These are phyloP conservation scores for Nemania serpens DNA, from an alignment of 2,329 filamentous ascomycete species.

Conservation along the genomic window DNA sequence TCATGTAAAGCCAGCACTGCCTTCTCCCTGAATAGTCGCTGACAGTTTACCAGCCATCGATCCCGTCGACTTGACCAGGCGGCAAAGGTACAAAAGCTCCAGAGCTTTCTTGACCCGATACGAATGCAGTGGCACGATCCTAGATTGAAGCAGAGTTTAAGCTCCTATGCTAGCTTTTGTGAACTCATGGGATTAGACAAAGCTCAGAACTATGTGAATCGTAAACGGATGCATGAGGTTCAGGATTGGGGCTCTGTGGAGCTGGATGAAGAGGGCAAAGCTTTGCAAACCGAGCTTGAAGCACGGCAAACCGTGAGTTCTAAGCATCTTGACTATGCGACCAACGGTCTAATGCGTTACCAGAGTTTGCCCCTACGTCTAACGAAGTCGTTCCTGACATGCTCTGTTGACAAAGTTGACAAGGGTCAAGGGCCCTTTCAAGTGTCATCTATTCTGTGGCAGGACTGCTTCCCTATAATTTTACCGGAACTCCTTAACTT, in stretches of 20 bases:
- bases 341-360: background rate
- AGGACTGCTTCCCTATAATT: conserved; percentile 77
- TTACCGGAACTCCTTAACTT: conserved; percentile 87
- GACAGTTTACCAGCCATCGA: conserved; percentile 66
- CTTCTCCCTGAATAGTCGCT: background rate
- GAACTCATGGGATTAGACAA: conserved; percentile 77
- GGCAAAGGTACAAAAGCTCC: conserved; percentile 72
- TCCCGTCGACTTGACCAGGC: conserved; percentile 73
- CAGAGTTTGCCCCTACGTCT: conserved; percentile 77
- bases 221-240: conserved; percentile 73
- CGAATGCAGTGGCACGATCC: conserved; percentile 78
- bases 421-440: conserved; percentile 74
- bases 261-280: conserved; percentile 78
- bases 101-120: conserved; percentile 81
- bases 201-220: conserved; percentile 78
- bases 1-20: conserved; percentile 62
- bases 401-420: conserved; percentile 87
- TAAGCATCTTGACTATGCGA: background rate
- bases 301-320: conserved; percentile 67
- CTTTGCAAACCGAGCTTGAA: conserved; percentile 78
- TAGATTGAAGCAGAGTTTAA: conserved; percentile 69
- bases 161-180: conserved; percentile 79
- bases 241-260: conserved; percentile 80
- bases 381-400: conserved; percentile 90
- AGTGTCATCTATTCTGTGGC: conserved; percentile 82